phyloP scores from a whole-genome alignment of 1,284 basidiomycete genomes.

The Lentinula novae-zelandiae region DNA sequence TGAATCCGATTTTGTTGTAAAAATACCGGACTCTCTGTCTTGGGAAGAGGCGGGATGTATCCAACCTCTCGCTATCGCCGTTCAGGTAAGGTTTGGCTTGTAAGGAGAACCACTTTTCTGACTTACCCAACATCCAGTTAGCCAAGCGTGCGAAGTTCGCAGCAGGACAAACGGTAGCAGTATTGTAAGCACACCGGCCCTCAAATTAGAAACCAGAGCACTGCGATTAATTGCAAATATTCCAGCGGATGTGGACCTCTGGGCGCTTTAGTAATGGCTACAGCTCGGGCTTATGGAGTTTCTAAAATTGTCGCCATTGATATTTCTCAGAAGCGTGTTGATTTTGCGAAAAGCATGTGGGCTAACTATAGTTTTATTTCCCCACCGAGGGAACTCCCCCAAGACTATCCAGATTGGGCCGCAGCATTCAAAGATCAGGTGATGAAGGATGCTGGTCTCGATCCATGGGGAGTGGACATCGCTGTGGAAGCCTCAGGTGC shows the following conservation, averaged over 20 bases:
- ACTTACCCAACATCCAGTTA: conserved; percentile 5
- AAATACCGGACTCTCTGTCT: conserved; percentile 17
- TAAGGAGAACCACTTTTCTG: neutral
- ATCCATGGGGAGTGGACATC: conserved; percentile 43
- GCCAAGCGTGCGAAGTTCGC: conserved; percentile 18
- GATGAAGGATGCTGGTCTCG: conserved; percentile 17
- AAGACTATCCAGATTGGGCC: conserved; percentile 21
- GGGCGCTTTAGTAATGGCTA: conserved; percentile 52
- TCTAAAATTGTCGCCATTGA: conserved; percentile 44
- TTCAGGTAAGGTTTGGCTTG: conserved; percentile 12
- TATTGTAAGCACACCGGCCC: conserved; percentile 15
- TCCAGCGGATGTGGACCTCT: conserved; percentile 43
- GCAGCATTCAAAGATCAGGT: conserved; percentile 13
- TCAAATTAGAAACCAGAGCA: neutral
- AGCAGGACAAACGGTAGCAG: conserved; percentile 18
- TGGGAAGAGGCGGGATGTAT: conserved; percentile 23
- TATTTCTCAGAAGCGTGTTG: conserved; percentile 47
- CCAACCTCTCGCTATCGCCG: conserved; percentile 19
- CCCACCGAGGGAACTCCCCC: conserved; percentile 34
- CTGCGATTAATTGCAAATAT: neutral
- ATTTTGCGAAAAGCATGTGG: conserved; percentile 51
- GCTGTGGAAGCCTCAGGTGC: conserved; percentile 59
- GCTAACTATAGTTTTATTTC: conserved; percentile 53
- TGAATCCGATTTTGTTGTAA: conserved; percentile 17
- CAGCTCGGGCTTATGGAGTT: conserved; percentile 49